A percentile compares a stretch with the other conserved stretches of the same genome.
These are phyloP conservation scores for Populus alba DNA, from an alignment of 345 rosid genomes.

Conservation along the genomic window DNA sequence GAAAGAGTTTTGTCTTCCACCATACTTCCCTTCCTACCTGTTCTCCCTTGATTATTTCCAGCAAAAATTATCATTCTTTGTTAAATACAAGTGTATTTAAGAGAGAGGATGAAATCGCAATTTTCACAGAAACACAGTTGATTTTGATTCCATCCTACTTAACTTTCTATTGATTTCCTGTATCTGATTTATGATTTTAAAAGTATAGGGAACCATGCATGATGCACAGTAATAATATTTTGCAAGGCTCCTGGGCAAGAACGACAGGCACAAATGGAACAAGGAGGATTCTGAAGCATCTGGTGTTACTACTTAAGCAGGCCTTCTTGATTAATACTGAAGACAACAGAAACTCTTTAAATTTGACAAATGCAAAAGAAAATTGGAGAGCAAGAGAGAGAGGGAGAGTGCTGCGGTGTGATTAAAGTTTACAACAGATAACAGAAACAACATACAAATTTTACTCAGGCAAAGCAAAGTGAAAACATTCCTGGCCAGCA, in stretches of 20 bases:
- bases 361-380: not conserved
- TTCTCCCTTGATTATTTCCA: too few species aligned
- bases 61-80: too few species aligned
- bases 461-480: not conserved
- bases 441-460: too few species aligned
- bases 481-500: not conserved
- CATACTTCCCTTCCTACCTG: too few species aligned
- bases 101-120: too few species aligned
- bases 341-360: not conserved
- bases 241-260: not conserved
- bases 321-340: not conserved
- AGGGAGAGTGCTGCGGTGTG: too few species aligned
- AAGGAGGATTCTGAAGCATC: not conserved
- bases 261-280: not conserved
- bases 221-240: not conserved
- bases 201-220: not conserved
- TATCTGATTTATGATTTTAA: not conserved
- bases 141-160: too few species aligned
- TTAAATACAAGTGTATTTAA: too few species aligned
- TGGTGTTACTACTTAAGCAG: not conserved
- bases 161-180: not conserved
- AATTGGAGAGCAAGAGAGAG: not conserved
- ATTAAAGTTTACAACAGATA: too few species aligned
- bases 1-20: too few species aligned
- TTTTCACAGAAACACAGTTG: too few species aligned